Base-by-base conservation (phyloP, 768 basidiomycete genomes). In the Collybia sp. region DNA sequence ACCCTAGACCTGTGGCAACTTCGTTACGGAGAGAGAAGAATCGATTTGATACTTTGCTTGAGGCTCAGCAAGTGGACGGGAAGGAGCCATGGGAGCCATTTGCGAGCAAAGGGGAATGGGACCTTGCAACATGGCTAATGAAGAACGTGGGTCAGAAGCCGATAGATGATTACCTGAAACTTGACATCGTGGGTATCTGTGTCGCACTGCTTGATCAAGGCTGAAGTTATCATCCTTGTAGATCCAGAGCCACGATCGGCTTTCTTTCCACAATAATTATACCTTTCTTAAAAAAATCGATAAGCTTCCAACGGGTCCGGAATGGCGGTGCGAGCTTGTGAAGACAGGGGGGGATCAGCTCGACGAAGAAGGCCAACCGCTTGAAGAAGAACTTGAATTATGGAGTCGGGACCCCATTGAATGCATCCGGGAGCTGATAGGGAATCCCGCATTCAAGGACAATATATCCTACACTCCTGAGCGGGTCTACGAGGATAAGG, bases 71-170 rank as follows among this genome's bases (percentile, higher is more conserved):
- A 34, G 15, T 10, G 33, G 33, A 10, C 10, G n/a, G 38, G 19
- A n/a, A 34, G 19, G 38, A 13, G 12, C 31, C 18, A 34, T 34
- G 33, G 55, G 58, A 42, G 1, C 63, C 63, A 2, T 68, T 67
- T 37, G 37, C 30, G 13, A 44, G 53, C 18, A 42, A 51, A 31
- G 60, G 59, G 2, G 60, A 68, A 31, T 63, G 60, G 52, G 53
- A 60, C 31, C 45, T 70, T 0, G 69, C 58, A 2, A 46, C 51
- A 30, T 70, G 63, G 64, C 46, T 70, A 32, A 60, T 59, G n/a
- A 54, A 52, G 11, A 45, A 52, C 33, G 56, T 60, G 10, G 57
- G 64, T 0, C 54, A 68, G 18, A 62, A 45, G 1, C 51, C 57
- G 30, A 61, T 57, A 0, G 61, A 66, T 13, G 46, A 58, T n/a